Base-by-base conservation (phyloP, 441 rosid genomes). In the Omphalea diandra region DNA sequence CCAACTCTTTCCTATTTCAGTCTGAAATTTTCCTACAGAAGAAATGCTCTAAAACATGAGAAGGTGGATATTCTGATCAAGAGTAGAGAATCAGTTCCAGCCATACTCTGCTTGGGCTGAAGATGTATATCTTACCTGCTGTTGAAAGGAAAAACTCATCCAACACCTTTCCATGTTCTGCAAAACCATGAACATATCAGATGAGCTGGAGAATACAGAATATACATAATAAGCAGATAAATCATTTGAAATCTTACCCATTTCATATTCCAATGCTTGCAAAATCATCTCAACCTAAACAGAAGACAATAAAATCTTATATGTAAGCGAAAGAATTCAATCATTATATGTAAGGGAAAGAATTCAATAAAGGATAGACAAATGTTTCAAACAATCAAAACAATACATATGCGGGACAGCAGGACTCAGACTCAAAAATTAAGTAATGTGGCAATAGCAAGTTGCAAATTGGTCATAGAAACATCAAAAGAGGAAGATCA, bases 121-220 rank as follows among this genome's bases (percentile, higher is more conserved):
- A 12, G 2, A 54, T 26, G 63, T n/a, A n/a, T n/a, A 68, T 46
- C 75, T 56, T 81, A 92, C 98, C 98, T 79, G 96, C 87, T 49
- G 97, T 90, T 7, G 98, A 93, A 65, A 86, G 81, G 83, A 90
- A 90, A 85, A 88, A 90, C 79, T 88, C 96, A 76, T 90, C 94
- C 72, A 93, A 83, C 79, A 86, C 91, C 86, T 88, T 87, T 60
- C 88, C 97, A 20, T 90, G 90, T 76, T 89, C 94, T 93, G 91
- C 77, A 55, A 82, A 66, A 63, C 65, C 68, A 69, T 68, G 58
- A 70, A 67, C n/a, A n/a, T n/a, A n/a, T n/a, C n/a, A n/a, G n/a
- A 65, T 65, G 33, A 63, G 36, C n/a, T n/a, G n/a, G 53, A 54
- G 18, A n/a, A 43, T n/a, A 61, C 3, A 61, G 47, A 46, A 43